phyloP scores from a whole-genome alignment of 2,329 filamentous ascomycete genomes.

The Aspergillus tubingensis region DNA sequence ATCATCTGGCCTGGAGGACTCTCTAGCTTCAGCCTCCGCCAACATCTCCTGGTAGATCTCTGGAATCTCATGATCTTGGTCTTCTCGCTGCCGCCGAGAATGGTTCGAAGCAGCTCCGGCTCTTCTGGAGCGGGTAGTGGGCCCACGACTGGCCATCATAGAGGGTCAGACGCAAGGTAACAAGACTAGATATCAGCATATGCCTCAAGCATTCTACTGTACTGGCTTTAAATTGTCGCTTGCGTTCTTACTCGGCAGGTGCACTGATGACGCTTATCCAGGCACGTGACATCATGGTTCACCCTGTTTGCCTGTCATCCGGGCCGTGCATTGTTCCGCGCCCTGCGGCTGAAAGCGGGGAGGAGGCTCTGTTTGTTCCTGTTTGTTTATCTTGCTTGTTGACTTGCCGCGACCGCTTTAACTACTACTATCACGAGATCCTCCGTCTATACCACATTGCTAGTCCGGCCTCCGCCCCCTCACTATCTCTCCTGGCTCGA shows the following conservation, averaged over 20 bases:
- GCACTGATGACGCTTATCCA: not conserved
- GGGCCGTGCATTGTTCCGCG: not conserved
- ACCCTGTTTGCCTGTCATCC: not conserved
- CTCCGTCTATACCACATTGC: too few species aligned
- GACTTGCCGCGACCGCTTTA: too few species aligned
- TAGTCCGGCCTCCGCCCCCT: too few species aligned
- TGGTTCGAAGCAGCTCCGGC: slow-evolving; percentile 15
- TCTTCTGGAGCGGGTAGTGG: slow-evolving; percentile 19
- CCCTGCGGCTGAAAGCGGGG: not conserved
- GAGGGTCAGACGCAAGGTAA: too few species aligned
- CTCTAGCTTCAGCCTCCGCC: slow-evolving; percentile 41
- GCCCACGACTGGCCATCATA: slow-evolving; percentile 14
- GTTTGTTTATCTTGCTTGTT: too few species aligned
- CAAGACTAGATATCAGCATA: not conserved
- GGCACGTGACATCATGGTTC: not conserved
- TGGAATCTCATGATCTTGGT: slow-evolving; percentile 32
- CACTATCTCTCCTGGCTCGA: too few species aligned
- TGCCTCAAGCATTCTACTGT: not conserved
- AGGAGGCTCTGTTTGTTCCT: too few species aligned
- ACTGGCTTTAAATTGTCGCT: not conserved
- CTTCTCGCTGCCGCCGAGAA: slow-evolving; percentile 12
- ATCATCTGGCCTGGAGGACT: slow-evolving; percentile 25
- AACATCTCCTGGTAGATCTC: slow-evolving; percentile 47
- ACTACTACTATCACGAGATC: too few species aligned
- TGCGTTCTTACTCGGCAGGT: not conserved